A percentile compares a stretch with the other conserved stretches of the same genome.
phyloP scores from a whole-genome alignment of 2,329 filamentous ascomycete species.

The Penicillium concentricum region DNA sequence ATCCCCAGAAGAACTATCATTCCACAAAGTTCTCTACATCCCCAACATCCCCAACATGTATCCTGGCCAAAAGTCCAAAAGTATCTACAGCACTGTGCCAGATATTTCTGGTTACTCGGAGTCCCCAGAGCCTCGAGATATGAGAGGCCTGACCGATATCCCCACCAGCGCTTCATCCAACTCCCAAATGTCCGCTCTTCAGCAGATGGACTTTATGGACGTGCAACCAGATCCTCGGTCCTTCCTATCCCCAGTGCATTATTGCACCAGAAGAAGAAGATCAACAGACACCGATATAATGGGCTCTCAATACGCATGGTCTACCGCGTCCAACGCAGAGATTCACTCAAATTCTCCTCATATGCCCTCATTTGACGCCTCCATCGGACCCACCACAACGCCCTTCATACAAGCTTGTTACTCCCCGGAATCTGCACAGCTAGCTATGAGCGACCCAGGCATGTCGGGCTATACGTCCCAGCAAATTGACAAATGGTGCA shows the following conservation, averaged over 20 bases:
- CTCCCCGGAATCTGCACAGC: not conserved
- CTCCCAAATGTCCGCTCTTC: slow-evolving; percentile 4
- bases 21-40: not conserved
- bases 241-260: slow-evolving; percentile 16
- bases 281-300: slow-evolving; percentile 17
- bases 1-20: not conserved
- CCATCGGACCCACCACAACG: slow-evolving; percentile 1
- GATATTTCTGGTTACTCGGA: not conserved
- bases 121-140: not conserved
- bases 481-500: slow-evolving; percentile 23
- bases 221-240: slow-evolving; percentile 8
- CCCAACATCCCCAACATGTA: slow-evolving; percentile 6
- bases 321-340: slow-evolving; percentile 16
- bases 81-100: not conserved
- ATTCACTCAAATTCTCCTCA: slow-evolving; percentile 8
- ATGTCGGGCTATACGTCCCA: slow-evolving; percentile 16
- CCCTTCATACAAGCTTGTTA: slow-evolving; percentile 20
- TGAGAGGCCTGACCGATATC: slow-evolving; percentile 11
- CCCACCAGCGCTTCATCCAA: slow-evolving; percentile 9
- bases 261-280: slow-evolving; percentile 13
- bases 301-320: slow-evolving; percentile 22
- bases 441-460: not conserved
- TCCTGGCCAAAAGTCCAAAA: slow-evolving; percentile 1
- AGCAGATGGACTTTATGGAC: slow-evolving; percentile 5
- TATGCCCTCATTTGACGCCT: slow-evolving; percentile 6